Evolutionary conservation across 169 alveolate species (phyloP), one percentile per base, ranked within the genome.

Genomic region (Eimeria brunetti): DNA sequence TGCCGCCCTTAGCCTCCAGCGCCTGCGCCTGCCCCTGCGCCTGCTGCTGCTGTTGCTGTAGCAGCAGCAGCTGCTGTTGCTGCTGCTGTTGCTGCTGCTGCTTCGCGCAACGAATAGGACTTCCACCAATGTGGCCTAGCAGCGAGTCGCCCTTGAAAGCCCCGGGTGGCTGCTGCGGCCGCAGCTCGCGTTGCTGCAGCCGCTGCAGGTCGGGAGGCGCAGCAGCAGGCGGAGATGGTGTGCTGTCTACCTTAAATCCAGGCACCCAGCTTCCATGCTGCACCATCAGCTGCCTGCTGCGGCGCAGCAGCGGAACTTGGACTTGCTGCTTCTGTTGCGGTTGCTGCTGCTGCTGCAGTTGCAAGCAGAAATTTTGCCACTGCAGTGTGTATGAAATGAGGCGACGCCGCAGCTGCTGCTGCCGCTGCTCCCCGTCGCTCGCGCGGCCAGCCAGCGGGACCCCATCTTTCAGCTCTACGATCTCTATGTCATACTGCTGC

Each of bases 281-380:
- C 22, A 86, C 62, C 60, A 86, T 41, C 49, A 58, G 92, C 49
- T 86, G 81, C 64, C 92, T 60, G 80, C 92, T 86, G 62, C 64
- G 58, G 33, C 92, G 92, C 83, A 86, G 81, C 62, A 86, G 81
- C 27, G 71, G 73, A 0, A 86, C 67, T 56, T 86, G 81, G 22
- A 44, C 38, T 36, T 69, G 81, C 81, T 69, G 81, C 6, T 69
- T n/a, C 49, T 69, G 81, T 36, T 69, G 41, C 24, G 18, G 81
- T 36, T 30, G 81, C 44, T 80, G 71, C 49, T 62, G 92, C 81
- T 86, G 83, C 60, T 86, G 92, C 80, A 49, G 67, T 51, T 86
- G 83, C 49, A 86, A 81, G 24, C 92, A 86, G 81, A 41, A 86
- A 33, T 86, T 86, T 64, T 86, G 92, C 92, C 92, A 86, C 92